These are phyloP conservation scores for Colletotrichum neosansevieriae DNA, from an alignment of 2,329 filamentous ascomycete species.

Conservation along the genomic window DNA sequence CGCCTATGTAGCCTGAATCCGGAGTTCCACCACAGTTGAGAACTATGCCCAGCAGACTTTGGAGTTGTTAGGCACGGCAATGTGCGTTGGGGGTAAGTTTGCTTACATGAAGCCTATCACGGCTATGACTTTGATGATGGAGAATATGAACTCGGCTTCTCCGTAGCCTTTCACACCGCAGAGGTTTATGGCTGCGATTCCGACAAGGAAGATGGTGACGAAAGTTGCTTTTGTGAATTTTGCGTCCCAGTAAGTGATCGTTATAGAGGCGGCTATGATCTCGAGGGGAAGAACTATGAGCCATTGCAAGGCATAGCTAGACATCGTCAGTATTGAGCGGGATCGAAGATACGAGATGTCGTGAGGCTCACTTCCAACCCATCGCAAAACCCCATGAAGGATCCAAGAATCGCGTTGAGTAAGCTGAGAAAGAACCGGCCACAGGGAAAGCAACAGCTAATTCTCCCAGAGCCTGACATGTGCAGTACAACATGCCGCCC, in stretches of 20 bases:
- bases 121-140: constrained; percentile 86
- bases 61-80: constrained; percentile 31
- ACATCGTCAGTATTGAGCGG: constrained; percentile 7
- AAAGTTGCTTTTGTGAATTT: constrained; percentile 77
- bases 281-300: constrained; percentile 85
- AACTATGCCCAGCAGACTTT: constrained; percentile 84
- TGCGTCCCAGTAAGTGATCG: constrained; percentile 83
- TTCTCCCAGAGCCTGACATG: constrained; percentile 91
- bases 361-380: constrained; percentile 82
- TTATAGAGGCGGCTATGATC: constrained; percentile 87
- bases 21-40: constrained; percentile 86
- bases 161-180: constrained; percentile 91
- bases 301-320: constrained; percentile 88
- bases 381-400: constrained; percentile 96
- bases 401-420: constrained; percentile 91
- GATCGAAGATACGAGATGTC: neutral
- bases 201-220: constrained; percentile 82
- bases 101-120: constrained; percentile 89
- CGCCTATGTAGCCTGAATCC: constrained; percentile 82
- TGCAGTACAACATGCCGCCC: constrained; percentile 90
- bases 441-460: constrained; percentile 92
- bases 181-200: constrained; percentile 85
- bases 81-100: constrained; percentile 3
- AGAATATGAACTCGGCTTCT: constrained; percentile 90
- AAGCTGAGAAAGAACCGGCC: constrained; percentile 91